phyloP scores from a whole-genome alignment of 306 rosid species.

The Vigna angularis region DNA sequence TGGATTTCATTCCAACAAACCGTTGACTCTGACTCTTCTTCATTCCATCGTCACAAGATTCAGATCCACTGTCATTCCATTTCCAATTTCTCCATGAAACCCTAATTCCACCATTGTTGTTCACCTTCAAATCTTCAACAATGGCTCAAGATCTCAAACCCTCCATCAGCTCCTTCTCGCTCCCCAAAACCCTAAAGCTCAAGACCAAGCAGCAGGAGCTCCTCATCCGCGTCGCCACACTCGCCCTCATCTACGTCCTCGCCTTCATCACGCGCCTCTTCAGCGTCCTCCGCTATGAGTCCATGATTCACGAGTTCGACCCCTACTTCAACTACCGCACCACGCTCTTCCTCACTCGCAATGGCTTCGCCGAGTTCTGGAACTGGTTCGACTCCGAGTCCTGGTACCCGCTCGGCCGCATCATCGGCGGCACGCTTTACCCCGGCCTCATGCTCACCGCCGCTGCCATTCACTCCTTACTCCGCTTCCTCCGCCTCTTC shows the following conservation, averaged over 20 bases:
- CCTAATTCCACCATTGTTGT: slow-evolving; percentile 37
- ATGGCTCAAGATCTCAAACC: slow-evolving; percentile 56
- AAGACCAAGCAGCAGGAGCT: slow-evolving; percentile 98
- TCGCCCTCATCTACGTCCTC: slow-evolving; percentile 73
- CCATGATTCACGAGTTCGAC: slow-evolving; percentile 99
- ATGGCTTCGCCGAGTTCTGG: slow-evolving; percentile 97
- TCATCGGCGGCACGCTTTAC: slow-evolving; percentile 94
- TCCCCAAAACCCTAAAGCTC: slow-evolving; percentile 69
- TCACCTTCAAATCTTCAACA: slow-evolving; percentile 41
- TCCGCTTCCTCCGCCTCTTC: slow-evolving; percentile 71
- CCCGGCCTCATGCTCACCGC: slow-evolving; percentile 99
- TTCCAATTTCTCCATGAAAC: slow-evolving; percentile 42
- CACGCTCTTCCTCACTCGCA: slow-evolving; percentile 73
- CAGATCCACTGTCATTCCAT: slow-evolving; percentile 38
- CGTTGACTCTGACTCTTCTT: slow-evolving; percentile 27
- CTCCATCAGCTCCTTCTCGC: slow-evolving; percentile 34
- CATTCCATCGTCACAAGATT: background rate
- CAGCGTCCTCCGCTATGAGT: slow-evolving; percentile 95
- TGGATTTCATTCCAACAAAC: background rate
- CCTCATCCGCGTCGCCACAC: slow-evolving; percentile 79
- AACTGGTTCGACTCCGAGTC: slow-evolving; percentile 98
- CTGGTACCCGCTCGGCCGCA: slow-evolving; percentile 96
- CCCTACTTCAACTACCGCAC: slow-evolving; percentile 99
- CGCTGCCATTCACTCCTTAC: slow-evolving; percentile 71
- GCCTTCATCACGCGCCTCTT: slow-evolving; percentile 96